Base-by-base conservation (phyloP, 805 yeast species). In the Zygoascus bituminiphila region DNA sequence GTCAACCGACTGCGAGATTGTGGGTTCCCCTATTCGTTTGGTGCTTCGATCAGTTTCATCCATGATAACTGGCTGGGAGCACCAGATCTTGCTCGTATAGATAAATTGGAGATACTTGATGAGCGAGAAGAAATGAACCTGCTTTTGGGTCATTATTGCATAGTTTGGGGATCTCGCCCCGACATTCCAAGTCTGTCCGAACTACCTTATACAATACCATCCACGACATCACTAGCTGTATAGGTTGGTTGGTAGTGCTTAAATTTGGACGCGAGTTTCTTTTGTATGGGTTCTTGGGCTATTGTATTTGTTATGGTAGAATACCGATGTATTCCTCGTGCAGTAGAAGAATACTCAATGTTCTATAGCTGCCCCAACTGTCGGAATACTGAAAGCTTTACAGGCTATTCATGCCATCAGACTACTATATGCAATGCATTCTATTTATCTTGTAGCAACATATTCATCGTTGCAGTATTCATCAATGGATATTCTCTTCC, bases 101-200 rank as follows among this genome's bases (percentile, higher is more conserved):
- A 71, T 48, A 54, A 65, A 20, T 68, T 84, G 35, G 93, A 85
- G 61, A 65, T 83, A 54, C 69, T 85, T 19, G 94, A 84, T 62
- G 94, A 84, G 61, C 62, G 82, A 4, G 94, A 84, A 62, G 94
- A 84, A 57, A 72, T 84, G 60, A 63, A 69, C 46, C 65, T 84
- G 36, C 67, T 84, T 42, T 73, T 82, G 51, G 65, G 67, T 31
- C 94, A 84, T 62, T 84, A 84, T 54, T 73, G 78, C 48, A 55
- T 78, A 12, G 67, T 54, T 42, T 70, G 71, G 70, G 70, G 58
- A 8, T 45, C 50, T 19, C 50, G 50, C 3, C 9, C 17, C 5
- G 20, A 39, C 25, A 14, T 4, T 7, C 24, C 19, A 14, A 10
- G 26, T 15, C 26, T 43, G 8, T 14, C 26, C 26, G 15, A 43